phyloP scores from a whole-genome alignment of 1,284 basidiomycete genomes.

The Trichosporon ovoides region DNA sequence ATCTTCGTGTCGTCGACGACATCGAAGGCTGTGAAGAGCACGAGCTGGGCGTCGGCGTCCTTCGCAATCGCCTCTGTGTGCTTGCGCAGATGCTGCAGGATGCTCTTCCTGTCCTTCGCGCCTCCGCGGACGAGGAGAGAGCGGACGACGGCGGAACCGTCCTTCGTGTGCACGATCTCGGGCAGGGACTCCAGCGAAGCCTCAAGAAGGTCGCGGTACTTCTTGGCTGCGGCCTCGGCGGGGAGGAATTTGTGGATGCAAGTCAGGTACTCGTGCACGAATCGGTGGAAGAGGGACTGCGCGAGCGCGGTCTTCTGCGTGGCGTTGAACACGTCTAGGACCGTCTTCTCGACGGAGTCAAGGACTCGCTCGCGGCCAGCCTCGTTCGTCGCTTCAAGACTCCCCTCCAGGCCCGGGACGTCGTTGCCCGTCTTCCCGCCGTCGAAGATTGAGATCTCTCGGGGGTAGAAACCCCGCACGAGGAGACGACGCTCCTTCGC shows the following conservation, averaged over 20 bases:
- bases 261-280: slow-evolving; percentile 49
- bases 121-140: slow-evolving; percentile 72
- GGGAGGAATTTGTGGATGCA: slow-evolving; percentile 44
- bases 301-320: slow-evolving; percentile 79
- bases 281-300: slow-evolving; percentile 77
- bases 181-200: slow-evolving; percentile 70
- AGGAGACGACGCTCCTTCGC: slow-evolving; percentile 73
- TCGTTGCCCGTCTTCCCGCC: slow-evolving; percentile 52
- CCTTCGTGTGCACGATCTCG: slow-evolving; percentile 86
- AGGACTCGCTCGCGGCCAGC: slow-evolving; percentile 65
- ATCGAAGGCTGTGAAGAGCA: slow-evolving; percentile 80
- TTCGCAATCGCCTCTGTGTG: slow-evolving; percentile 77
- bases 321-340: slow-evolving; percentile 80
- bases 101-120: slow-evolving; percentile 84
- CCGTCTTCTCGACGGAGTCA: slow-evolving; percentile 62
- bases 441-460: slow-evolving; percentile 74
- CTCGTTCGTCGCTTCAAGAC: slow-evolving; percentile 60
- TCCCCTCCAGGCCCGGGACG: slow-evolving; percentile 56
- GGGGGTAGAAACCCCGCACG: slow-evolving; percentile 79
- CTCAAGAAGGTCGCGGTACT: slow-evolving; percentile 47
- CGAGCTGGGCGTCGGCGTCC: slow-evolving; percentile 79
- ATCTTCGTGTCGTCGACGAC: slow-evolving; percentile 85
- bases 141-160: slow-evolving; percentile 76
- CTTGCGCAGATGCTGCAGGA: slow-evolving; percentile 76
- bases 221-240: slow-evolving; percentile 42